A percentile compares a stretch with the other conserved stretches of the same genome.
Conservation (phyloP, 306 rosid species). For the Prosopis cineraria region DNA sequence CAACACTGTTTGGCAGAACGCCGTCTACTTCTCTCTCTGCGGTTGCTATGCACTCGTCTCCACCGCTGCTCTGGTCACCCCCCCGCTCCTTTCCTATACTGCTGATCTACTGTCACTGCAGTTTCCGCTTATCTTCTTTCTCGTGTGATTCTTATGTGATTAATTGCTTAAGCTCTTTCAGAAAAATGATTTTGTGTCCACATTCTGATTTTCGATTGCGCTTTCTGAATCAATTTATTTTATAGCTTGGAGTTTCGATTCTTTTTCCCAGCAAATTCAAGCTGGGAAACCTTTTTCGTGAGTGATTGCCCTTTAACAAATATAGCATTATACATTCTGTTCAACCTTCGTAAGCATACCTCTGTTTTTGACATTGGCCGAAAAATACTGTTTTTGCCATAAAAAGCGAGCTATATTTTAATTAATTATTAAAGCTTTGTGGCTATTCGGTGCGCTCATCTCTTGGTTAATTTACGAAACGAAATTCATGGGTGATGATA, state of each 20-base stretch:
- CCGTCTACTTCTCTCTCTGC: constrained; percentile 70
- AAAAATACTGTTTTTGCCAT: not conserved
- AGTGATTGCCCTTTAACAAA: not conserved
- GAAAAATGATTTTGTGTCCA: not conserved
- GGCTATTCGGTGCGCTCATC: not conserved
- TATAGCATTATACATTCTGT: not conserved
- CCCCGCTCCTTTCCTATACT: not conserved
- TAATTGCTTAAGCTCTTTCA: not conserved
- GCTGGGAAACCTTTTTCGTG: not conserved
- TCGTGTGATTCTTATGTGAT: not conserved
- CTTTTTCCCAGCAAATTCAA: not conserved
- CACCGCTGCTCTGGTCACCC: constrained; percentile 67
- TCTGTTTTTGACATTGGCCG: not conserved
- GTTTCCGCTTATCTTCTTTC: not conserved
- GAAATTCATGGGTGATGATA: not conserved
- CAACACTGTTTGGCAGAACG: constrained; percentile 58
- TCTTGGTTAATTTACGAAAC: not conserved
- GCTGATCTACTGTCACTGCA: not conserved
- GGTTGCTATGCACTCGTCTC: constrained; percentile 83
- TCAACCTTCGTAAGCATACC: not conserved
- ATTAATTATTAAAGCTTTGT: not conserved
- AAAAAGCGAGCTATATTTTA: not conserved
- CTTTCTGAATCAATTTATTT: not conserved
- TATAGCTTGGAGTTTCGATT: not conserved
- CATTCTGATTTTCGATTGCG: not conserved